Evolutionary conservation across 805 yeast genomes (phyloP), one percentile per base, ranked within the genome.

Genomic region (Ogataea nonfermentans): DNA sequence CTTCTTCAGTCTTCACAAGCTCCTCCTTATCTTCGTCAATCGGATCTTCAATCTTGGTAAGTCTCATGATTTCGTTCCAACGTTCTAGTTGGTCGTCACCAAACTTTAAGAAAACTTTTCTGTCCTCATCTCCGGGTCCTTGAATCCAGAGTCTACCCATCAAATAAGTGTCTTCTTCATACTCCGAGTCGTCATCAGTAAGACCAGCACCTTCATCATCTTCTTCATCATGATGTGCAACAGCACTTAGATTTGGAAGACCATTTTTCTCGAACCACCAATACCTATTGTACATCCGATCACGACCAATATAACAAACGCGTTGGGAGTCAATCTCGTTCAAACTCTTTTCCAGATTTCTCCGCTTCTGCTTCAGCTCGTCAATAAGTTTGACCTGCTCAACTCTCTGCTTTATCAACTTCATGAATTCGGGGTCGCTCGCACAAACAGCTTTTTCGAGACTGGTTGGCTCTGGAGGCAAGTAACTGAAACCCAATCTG

Each of bases 221-320:
- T 10, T 50, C 55, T 4, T 53, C 63, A 16, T 51, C 55, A 20
- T 41, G 44, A 16, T 37, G 41, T 20, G 47, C 42, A 12, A 51
- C 35, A 5, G 49, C 24, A 14, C 52, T 55, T 13, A 63, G 51
- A 28, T 62, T 68, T 4, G 89, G 87, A 33, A 88, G 68, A 0
- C 98, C 99, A 55, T 84, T 83, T 47, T 73, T 71, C 55, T 91
- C 98, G 56, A 89, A 79, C 96, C 96, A 93, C 95, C 95, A 93
- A 59, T 91, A 93, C 48, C 90, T 70, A 65, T 93, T 93, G 59
- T 70, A 89, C 43, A 77, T 75, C 35, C 95, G 67, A 61, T 93
- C 99, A 43, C 79, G 73, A 2, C 99, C 99, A 19, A 93, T 65
- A 22, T 78, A 70, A 39, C 76, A 75, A 33, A 89, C 71, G 41